Percentiles rank a stretch among this genome's conserved stretches.
phyloP scores from a whole-genome alignment of 176 grass and related monocot species.

The Rhipidocladum racemiflorum region DNA sequence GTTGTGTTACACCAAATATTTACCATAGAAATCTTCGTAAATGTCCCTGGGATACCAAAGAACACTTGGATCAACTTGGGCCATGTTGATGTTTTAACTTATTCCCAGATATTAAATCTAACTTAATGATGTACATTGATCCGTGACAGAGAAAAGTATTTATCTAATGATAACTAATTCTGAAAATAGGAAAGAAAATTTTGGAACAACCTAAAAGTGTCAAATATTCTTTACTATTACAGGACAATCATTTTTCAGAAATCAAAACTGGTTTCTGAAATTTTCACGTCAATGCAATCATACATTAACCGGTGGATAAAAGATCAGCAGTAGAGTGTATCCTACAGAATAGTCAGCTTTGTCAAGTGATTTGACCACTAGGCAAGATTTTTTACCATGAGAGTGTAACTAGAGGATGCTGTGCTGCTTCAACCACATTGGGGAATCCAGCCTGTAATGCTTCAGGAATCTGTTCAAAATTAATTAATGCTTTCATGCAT shows the following conservation, averaged over 20 bases:
- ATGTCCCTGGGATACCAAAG: not conserved
- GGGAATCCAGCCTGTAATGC: conserved; percentile 71
- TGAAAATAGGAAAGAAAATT: not conserved
- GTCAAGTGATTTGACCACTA: not conserved
- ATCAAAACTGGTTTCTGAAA: not conserved
- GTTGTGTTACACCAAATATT: not conserved
- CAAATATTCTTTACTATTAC: not conserved
- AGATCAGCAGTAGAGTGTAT: not conserved
- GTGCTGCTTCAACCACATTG: conserved; percentile 57
- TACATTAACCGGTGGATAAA: not conserved
- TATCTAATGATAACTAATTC: not conserved
- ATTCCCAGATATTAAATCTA: not conserved
- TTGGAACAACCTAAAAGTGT: not conserved
- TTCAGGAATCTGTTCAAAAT: conserved; percentile 81
- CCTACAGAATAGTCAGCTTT: not conserved
- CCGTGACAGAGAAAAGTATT: not conserved
- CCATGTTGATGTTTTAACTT: not conserved
- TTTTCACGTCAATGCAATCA: not conserved
- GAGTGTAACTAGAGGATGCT: conserved; percentile 84
- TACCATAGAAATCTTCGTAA: conserved; percentile 10
- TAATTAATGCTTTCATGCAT: conserved; percentile 23
- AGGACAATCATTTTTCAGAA: not conserved
- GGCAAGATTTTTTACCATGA: conserved; percentile 68
- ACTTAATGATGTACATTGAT: not conserved
- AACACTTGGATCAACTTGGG: not conserved